Percentiles rank a stretch among this genome's conserved stretches.
phyloP scores from a whole-genome alignment of 768 basidiomycete genomes.

The Amanita rimosa region DNA sequence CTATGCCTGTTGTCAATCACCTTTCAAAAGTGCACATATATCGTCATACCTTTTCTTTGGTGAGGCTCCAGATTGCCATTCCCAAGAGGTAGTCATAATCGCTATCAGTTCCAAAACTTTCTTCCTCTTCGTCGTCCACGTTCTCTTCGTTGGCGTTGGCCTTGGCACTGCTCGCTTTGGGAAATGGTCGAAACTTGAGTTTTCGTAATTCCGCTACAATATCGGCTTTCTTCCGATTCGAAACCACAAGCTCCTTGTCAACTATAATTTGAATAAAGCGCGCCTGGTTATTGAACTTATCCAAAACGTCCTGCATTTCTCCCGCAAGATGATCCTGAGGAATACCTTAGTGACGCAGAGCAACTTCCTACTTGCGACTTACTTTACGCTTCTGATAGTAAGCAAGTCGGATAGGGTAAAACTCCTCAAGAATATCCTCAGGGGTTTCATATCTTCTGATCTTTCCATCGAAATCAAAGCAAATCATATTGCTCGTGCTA shows the following conservation, averaged over 20 bases:
- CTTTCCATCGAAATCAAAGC: conserved; percentile 93
- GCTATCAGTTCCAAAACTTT: conserved; percentile 23
- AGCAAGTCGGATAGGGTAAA: conserved; percentile 79
- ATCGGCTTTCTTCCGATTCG: conserved; percentile 81
- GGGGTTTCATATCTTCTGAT: conserved; percentile 87
- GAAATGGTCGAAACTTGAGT: conserved; percentile 85
- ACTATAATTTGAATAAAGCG: conserved; percentile 97
- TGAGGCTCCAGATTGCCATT: conserved; percentile 94
- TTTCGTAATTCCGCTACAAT: conserved; percentile 77
- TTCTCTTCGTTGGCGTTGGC: conserved; percentile 20
- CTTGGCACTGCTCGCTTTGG: conserved; percentile 51
- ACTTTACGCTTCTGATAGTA: conserved; percentile 97
- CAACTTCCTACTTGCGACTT: conserved; percentile 6
- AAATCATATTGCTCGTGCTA: conserved; percentile 95
- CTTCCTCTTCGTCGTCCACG: conserved; percentile 41
- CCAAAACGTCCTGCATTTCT: conserved; percentile 71
- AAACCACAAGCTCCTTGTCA: conserved; percentile 67
- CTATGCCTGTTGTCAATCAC: conserved; percentile 23
- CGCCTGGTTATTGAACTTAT: conserved; percentile 88
- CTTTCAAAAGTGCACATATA: background rate
- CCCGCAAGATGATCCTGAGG: conserved; percentile 72
- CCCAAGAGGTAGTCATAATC: conserved; percentile 89
- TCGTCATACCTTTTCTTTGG: conserved; percentile 71
- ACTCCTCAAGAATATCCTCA: conserved; percentile 89
- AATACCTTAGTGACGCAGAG: conserved; percentile 7